Conservation (phyloP, 2,329 filamentous ascomycete genomes). For the Sarocladium brachiariae region DNA sequence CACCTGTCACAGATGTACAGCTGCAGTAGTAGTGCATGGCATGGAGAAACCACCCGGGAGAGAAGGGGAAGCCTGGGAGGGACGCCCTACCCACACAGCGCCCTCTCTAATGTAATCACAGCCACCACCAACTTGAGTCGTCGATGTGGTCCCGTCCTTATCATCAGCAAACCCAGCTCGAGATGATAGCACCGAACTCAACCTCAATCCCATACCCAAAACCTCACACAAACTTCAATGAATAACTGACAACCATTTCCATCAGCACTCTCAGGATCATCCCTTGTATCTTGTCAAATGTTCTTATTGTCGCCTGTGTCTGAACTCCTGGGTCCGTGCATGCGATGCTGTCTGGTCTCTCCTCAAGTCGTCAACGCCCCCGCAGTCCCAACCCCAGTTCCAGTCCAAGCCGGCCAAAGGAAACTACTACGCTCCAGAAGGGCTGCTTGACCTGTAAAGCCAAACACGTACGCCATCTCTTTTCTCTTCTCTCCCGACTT, state of each 20-base stretch:
- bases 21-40: too few species aligned
- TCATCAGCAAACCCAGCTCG: not conserved
- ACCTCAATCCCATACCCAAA: not conserved
- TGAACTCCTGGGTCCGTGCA: not conserved
- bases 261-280: not conserved
- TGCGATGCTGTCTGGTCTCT: conserved; percentile 5
- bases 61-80: too few species aligned
- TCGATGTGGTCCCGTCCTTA: not conserved
- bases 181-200: not conserved
- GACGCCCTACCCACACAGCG: too few species aligned
- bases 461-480: conserved; percentile 14
- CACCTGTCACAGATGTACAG: not conserved
- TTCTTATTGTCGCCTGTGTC: not conserved
- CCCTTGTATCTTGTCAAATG: too few species aligned
- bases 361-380: conserved; percentile 16
- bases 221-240: too few species aligned
- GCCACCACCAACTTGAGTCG: too few species aligned
- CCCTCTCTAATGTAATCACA: not conserved
- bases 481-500: not conserved
- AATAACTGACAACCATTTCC: too few species aligned
- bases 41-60: too few species aligned
- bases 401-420: conserved; percentile 6
- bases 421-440: conserved; percentile 10
- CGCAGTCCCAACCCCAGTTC: conserved; percentile 19
- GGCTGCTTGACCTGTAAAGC: conserved; percentile 15